phyloP scores from a whole-genome alignment of 331 rosid genomes.

The Quercus lobata region DNA sequence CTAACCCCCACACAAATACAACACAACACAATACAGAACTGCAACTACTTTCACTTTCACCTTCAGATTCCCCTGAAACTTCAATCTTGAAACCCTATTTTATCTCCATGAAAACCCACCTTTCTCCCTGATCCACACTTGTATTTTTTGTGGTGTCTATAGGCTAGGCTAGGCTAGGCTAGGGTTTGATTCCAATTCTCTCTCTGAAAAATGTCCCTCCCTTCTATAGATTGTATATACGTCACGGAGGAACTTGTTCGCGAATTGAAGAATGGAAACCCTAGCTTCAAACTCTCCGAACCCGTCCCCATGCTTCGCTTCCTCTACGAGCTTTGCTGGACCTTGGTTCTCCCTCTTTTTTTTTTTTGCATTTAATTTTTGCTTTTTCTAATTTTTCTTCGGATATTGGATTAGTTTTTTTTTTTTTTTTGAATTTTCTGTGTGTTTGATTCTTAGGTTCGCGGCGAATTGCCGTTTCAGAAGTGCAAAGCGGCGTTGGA shows the following conservation, averaged over 20 bases:
- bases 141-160: not conserved
- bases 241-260: slow-evolving; percentile 70
- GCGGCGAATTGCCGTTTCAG: slow-evolving; percentile 87
- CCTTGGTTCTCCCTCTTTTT: slow-evolving; percentile 49
- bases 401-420: slow-evolving; percentile 3
- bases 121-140: not conserved
- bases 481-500: slow-evolving; percentile 87
- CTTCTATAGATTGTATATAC: slow-evolving; percentile 54
- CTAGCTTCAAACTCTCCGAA: slow-evolving; percentile 50
- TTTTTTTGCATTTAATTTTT: not conserved
- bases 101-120: not conserved
- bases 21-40: too few species aligned
- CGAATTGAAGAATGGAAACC: slow-evolving; percentile 81
- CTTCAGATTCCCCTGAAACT: too few species aligned
- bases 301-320: slow-evolving; percentile 84
- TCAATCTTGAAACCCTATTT: too few species aligned
- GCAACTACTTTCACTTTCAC: too few species aligned
- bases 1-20: too few species aligned
- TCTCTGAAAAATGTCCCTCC: slow-evolving; percentile 60
- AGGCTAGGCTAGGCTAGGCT: not conserved
- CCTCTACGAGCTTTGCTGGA: slow-evolving; percentile 92
- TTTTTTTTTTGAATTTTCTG: not conserved
- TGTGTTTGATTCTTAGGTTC: slow-evolving; percentile 51
- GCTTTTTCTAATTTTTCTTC: slow-evolving; percentile 4
- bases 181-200: slow-evolving; percentile 14